Conservation (phyloP, 2,329 filamentous ascomycete genomes). For the Neodidymelliopsis sp. region DNA sequence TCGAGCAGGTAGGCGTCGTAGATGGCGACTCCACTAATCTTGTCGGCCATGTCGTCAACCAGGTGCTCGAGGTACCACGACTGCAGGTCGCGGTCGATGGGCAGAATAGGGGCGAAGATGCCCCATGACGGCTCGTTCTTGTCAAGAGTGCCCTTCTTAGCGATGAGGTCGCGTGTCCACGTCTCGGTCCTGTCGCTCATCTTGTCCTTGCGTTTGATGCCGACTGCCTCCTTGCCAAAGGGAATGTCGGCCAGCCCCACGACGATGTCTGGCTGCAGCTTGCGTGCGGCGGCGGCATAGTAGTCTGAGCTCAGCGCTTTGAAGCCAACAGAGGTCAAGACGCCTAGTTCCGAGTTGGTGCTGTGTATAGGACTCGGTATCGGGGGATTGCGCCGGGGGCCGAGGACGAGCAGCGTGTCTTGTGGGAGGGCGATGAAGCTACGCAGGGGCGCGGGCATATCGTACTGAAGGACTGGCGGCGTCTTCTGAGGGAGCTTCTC, state of each 20-base stretch:
- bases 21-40: slow-evolving; percentile 72
- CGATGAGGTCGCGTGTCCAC: slow-evolving; percentile 77
- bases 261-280: slow-evolving; percentile 80
- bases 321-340: slow-evolving; percentile 90
- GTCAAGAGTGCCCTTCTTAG: slow-evolving; percentile 47
- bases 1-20: slow-evolving; percentile 76
- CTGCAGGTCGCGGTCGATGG: slow-evolving; percentile 77
- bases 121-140: slow-evolving; percentile 35
- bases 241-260: slow-evolving; percentile 80
- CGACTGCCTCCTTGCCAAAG: slow-evolving; percentile 62
- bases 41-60: slow-evolving; percentile 64
- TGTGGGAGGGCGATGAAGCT: slow-evolving; percentile 77
- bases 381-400: slow-evolving; percentile 78
- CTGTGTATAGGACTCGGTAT: slow-evolving; percentile 74
- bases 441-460: slow-evolving; percentile 65
- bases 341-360: slow-evolving; percentile 72
- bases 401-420: slow-evolving; percentile 73
- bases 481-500: slow-evolving; percentile 62
- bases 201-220: slow-evolving; percentile 76
- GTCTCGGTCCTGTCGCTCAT: slow-evolving; percentile 87
- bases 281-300: slow-evolving; percentile 71
- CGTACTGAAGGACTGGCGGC: slow-evolving; percentile 62
- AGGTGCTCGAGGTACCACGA: slow-evolving; percentile 80
- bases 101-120: slow-evolving; percentile 72
- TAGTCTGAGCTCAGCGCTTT: slow-evolving; percentile 71